phyloP scores from a whole-genome alignment of 2,329 filamentous ascomycete genomes.

The Gyromitra esculenta region DNA sequence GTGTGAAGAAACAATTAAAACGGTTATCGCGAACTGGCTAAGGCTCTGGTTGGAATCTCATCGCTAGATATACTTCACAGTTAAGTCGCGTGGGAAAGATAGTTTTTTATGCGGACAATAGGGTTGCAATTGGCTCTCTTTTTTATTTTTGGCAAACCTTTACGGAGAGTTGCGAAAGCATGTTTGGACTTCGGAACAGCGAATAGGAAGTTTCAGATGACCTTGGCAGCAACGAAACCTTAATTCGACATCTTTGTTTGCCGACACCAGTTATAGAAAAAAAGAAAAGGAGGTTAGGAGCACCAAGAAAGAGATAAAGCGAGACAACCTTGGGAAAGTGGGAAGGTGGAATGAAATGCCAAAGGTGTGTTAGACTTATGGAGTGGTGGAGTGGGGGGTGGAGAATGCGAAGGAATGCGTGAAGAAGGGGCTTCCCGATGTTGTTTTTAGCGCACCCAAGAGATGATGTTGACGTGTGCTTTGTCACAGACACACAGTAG shows the following conservation, averaged over 20 bases:
- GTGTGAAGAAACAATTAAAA: slow-evolving; percentile 13
- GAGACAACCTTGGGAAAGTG: slow-evolving; percentile 1
- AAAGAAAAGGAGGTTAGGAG: not conserved
- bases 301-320: slow-evolving; percentile 15
- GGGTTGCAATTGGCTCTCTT: not conserved
- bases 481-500: slow-evolving; percentile 49
- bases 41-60: not conserved
- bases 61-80: slow-evolving; percentile 12
- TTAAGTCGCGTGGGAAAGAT: not conserved
- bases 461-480: slow-evolving; percentile 54
- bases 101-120: not conserved
- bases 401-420: slow-evolving; percentile 42
- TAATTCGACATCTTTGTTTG: slow-evolving; percentile 54
- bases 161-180: slow-evolving; percentile 30
- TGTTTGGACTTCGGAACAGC: slow-evolving; percentile 41
- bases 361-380: slow-evolving; percentile 37
- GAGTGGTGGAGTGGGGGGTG: slow-evolving; percentile 16
- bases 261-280: slow-evolving; percentile 14
- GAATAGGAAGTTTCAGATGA: slow-evolving; percentile 49
- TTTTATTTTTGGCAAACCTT: slow-evolving; percentile 25
- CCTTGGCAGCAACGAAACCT: slow-evolving; percentile 52
- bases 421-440: slow-evolving; percentile 42
- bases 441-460: slow-evolving; percentile 52
- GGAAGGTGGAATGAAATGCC: not conserved
- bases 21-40: not conserved